Base-by-base conservation (phyloP, 2,329 filamentous ascomycete genomes). In the Aspergillus fijiensis region DNA sequence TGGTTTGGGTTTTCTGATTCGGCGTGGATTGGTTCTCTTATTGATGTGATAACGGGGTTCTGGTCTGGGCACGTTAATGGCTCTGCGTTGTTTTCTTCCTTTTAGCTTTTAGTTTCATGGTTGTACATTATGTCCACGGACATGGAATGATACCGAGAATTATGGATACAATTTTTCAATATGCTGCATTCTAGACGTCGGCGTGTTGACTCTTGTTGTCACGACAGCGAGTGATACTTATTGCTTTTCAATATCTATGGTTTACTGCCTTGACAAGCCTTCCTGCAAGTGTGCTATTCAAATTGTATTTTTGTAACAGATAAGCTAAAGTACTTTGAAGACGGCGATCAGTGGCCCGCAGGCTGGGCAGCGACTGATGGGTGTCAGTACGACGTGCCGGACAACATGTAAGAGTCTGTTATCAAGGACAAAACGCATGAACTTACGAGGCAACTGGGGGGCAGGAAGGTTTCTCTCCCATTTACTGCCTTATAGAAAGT, bases 381-480 rank as follows among this genome's bases (percentile, higher is more conserved):
- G 10, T 14, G 33, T 66, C 52, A 63, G 61, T 39, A 16, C 14
- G 14, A 9, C 27, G 27, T 29, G 9, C 16, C 14, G 16, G 14
- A 62, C 29, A 29, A 19, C 10, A 29, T 31, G 27, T 5, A 39
- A 51, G 19, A 14, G 11, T 11, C 27, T 7, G 49, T 12, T 16
- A 12, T 29, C 5, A 14, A 21, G 7, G 16, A 9, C 31, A 11
- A 19, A 27, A 21, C 19, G 29, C 31, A 25, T 58, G 11, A 21
- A 85, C 91, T 84, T 81, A 97, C 94, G 88, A 65, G 92, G 89
- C 60, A 96, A 81, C 67, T 89, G 87, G 35, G 89, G 92, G 60
- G 86, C 85, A 35, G 92, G 91, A 57, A 98, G 76, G 78, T 99
- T 99, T 76, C 95, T 86, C 80, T 98, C 95, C 78, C 90, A 98